phyloP scores from a whole-genome alignment of 768 basidiomycete species.

The Hortiboletus campestris region DNA sequence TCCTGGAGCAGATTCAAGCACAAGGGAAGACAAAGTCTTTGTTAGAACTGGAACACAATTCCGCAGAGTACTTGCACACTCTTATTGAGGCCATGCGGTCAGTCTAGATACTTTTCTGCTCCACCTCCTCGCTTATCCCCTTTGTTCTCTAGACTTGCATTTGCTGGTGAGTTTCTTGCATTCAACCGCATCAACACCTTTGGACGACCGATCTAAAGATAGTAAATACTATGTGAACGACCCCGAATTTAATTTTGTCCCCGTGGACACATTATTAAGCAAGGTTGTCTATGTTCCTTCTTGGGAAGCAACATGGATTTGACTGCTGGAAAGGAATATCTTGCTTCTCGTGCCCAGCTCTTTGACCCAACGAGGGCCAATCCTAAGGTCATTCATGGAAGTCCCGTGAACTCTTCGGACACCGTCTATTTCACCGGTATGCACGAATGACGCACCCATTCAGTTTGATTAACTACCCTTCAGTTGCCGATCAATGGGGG shows the following conservation, averaged over 20 bases:
- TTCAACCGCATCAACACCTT: neutral
- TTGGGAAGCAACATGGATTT: neutral
- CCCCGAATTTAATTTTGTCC: conserved; percentile 73
- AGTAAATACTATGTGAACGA: conserved; percentile 91
- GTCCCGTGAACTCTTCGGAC: conserved; percentile 82
- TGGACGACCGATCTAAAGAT: conserved; percentile 45
- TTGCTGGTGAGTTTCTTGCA: conserved; percentile 57
- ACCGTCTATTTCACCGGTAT: conserved; percentile 91
- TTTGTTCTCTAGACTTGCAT: conserved; percentile 48
- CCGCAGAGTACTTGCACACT: conserved; percentile 81
- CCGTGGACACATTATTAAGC: conserved; percentile 80
- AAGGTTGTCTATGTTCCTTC: conserved; percentile 46
- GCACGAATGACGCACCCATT: neutral
- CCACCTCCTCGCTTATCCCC: conserved; percentile 1
- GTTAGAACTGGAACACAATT: conserved; percentile 85
- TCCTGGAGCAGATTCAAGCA: conserved; percentile 82
- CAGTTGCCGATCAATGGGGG: conserved; percentile 83
- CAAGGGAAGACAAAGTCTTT: conserved; percentile 68
- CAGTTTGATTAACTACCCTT: neutral
- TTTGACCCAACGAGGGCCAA: conserved; percentile 71
- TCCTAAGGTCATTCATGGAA: conserved; percentile 68
- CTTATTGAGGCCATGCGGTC: conserved; percentile 84
- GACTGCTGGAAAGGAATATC: conserved; percentile 64
- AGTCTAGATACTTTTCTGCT: conserved; percentile 15
- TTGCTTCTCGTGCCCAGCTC: conserved; percentile 72